Evolutionary conservation across 805 yeast genomes (phyloP).

Genomic region (Candida tibetensis): DNA sequence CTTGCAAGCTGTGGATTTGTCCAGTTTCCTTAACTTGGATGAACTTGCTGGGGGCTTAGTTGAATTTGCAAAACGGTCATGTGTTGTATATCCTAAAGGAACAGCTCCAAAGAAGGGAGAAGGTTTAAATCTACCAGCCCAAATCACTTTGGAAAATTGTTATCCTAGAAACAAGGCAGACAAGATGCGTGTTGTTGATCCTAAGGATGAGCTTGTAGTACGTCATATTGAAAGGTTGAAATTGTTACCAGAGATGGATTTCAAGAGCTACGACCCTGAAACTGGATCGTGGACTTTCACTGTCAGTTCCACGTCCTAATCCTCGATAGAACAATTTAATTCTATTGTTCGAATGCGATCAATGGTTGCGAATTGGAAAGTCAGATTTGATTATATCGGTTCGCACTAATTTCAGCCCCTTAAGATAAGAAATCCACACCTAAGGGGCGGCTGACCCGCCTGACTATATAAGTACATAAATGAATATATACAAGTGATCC

Average conservation of each 20-base stretch:
- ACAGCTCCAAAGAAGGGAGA: slow-evolving; percentile 66
- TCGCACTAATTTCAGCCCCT: neutral
- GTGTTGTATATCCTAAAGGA: slow-evolving; percentile 72
- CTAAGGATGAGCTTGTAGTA: slow-evolving; percentile 66
- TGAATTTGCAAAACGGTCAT: slow-evolving; percentile 55
- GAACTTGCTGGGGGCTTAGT: slow-evolving; percentile 67
- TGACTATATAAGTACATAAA: neutral
- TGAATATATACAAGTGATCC: slow-evolving; percentile 3
- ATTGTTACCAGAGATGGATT: slow-evolving; percentile 54
- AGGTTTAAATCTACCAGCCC: slow-evolving; percentile 77
- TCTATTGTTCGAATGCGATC: neutral
- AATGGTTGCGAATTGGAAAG: too few species aligned
- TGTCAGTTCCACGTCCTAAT: slow-evolving; percentile 34
- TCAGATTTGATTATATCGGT: too few species aligned
- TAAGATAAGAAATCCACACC: neutral
- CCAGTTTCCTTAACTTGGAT: slow-evolving; percentile 57
- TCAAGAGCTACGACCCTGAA: slow-evolving; percentile 72
- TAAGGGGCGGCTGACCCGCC: neutral
- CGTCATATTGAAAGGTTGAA: slow-evolving; percentile 69
- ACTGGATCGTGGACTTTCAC: slow-evolving; percentile 71
- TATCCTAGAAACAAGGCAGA: slow-evolving; percentile 76
- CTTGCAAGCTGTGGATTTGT: slow-evolving; percentile 77
- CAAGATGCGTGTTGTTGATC: slow-evolving; percentile 71
- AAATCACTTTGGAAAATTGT: slow-evolving; percentile 72
- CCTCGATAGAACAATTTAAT: too few species aligned